Evolutionary conservation across 2,329 filamentous ascomycete species (phyloP), one percentile per base, ranked within the genome.

Genomic region (Colletotrichum godetiae): DNA sequence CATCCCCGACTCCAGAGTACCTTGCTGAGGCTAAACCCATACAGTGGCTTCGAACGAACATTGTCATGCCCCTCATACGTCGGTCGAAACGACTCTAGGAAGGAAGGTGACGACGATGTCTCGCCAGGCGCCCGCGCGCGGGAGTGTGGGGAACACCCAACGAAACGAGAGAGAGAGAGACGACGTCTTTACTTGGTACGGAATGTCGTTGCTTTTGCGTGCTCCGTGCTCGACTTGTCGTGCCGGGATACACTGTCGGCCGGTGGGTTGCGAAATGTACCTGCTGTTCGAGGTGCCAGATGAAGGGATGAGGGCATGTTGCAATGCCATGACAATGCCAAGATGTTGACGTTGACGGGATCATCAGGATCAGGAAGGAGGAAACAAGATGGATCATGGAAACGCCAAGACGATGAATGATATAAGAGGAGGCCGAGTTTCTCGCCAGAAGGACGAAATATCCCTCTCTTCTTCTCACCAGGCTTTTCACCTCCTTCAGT

Each of bases 51-150:
- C 42, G 42, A 49, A 49, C 42, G 42, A 49, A 49, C 19, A 49
- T 49, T 49, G 55, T 52, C 56, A 33, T 7, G 24, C 33, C 27
- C 27, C 53, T 24, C 15, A 37, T 33, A 12, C 58, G 1, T 53
- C 59, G 69, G 52, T 53, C 53, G 59, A 68, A 72, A 69, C 66
- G 13, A 68, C 58, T 19, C 24, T 59, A 59, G 49, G 49, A 27
- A 58, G 42, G 59, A 69, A 69, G 59, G 53, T 69, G 69, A 72
- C 66, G 69, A 64, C 58, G 42, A 59, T 68, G 68, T 72, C 58
- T 68, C 53, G 68, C 37, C 49, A 72, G 27, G 24, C 49, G 35
- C 57, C 58, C 42, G 8, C 53, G 53, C 27, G 42, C 52, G 58
- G 64, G 24, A 59, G 42, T 46, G 58, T 68, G 66, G 58, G 49